Conservation (phyloP, 345 rosid genomes). For the Euphorbia pulcherrima region DNA sequence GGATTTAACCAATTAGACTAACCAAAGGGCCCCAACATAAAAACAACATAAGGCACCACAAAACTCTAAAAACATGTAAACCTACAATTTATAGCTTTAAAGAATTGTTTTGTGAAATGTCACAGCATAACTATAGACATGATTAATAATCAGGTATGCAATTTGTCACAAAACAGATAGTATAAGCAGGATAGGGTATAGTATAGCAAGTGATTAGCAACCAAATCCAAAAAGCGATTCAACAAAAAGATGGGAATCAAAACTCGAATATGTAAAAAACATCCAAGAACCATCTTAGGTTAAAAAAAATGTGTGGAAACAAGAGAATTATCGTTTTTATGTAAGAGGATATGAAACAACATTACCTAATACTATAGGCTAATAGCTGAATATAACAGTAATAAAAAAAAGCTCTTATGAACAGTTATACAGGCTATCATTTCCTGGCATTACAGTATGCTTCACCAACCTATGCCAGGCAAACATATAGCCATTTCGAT, state of each 20-base stretch:
- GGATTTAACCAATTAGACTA: not conserved
- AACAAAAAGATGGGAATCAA: conserved; percentile 1
- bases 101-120: not conserved
- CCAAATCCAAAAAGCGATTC: not conserved
- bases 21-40: not conserved
- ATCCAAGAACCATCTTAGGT: not conserved
- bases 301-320: not conserved
- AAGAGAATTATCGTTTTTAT: not conserved
- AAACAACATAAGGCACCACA: not conserved
- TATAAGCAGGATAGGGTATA: not conserved
- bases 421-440: no score
- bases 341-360: not conserved
- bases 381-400: not conserved
- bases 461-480: not conserved
- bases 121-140: not conserved
- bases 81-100: not conserved
- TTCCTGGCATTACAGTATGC: not conserved
- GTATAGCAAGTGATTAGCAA: no score
- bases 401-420: not conserved
- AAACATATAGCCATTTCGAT: not conserved
- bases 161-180: not conserved
- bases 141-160: not conserved
- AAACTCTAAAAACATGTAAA: not conserved
- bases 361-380: no score
- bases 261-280: not conserved